These are phyloP conservation scores for Hortaea werneckii DNA, from an alignment of 2,329 filamentous ascomycete species.

Conservation along the genomic window DNA sequence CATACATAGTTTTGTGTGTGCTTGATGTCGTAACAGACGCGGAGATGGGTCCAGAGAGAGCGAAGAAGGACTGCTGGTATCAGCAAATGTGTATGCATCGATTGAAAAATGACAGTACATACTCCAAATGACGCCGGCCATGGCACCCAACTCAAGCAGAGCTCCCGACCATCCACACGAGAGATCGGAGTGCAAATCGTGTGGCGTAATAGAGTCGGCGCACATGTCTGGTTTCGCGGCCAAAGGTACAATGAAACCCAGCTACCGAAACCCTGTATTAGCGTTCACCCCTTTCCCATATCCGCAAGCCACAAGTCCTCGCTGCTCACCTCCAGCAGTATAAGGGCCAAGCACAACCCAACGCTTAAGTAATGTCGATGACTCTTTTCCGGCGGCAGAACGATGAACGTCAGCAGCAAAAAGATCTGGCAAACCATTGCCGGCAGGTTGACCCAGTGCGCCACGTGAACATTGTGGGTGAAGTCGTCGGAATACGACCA, in stretches of 20 bases:
- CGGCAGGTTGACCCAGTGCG: slow-evolving; percentile 70
- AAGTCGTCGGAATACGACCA: slow-evolving; percentile 57
- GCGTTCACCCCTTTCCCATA: not conserved
- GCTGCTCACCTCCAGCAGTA: slow-evolving; percentile 23
- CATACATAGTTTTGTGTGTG: slow-evolving; percentile 82
- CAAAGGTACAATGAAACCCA: slow-evolving; percentile 84
- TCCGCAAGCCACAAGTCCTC: not conserved
- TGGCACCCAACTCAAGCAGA: slow-evolving; percentile 75
- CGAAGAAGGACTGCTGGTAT: slow-evolving; percentile 55
- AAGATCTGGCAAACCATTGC: slow-evolving; percentile 63
- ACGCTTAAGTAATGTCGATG: slow-evolving; percentile 59
- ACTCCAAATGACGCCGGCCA: slow-evolving; percentile 72
- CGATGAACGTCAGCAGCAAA: slow-evolving; percentile 64
- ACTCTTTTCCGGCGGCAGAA: slow-evolving; percentile 74
- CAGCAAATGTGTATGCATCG: not conserved
- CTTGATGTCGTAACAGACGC: slow-evolving; percentile 90
- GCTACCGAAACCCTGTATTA: slow-evolving; percentile 25
- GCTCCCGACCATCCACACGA: slow-evolving; percentile 83
- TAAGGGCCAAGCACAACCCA: slow-evolving; percentile 31
- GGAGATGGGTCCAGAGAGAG: slow-evolving; percentile 79
- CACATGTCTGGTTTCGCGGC: slow-evolving; percentile 71
- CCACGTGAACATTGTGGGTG: slow-evolving; percentile 53
- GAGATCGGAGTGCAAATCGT: slow-evolving; percentile 74
- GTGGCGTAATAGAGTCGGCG: slow-evolving; percentile 78
- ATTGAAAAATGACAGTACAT: not conserved